Evolutionary conservation across 164 flowering plant genomes (phyloP), one percentile per base, ranked within the genome.

Genomic region (Kingdonia uniflora): DNA sequence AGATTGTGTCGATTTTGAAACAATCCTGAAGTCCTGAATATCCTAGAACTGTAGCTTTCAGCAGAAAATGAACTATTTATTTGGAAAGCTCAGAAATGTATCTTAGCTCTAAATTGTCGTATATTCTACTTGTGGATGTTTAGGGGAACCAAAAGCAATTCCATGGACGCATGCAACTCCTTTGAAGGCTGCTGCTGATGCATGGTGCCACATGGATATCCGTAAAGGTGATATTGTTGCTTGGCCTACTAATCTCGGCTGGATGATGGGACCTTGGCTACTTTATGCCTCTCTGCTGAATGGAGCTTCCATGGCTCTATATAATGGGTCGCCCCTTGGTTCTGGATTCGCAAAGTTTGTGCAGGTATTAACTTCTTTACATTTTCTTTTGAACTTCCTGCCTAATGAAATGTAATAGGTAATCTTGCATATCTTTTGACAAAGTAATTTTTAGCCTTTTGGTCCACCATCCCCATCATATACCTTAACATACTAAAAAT

Each of bases 251-350:
- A 92, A 88, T 73, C 91, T 92, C 56, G 99, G 99, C 21, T 92
- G 99, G 99, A 92, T 88, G 95, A 92, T 88, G 96, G 99, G 99
- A 42, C 99, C 96, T 54, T 88, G 96, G 99, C 75, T 92, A 49
- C 91, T 92, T 58, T 92, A 84, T 76, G 96, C 96, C 41, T 69
- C 94, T 49, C 62, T 92, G 46, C 56, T 92, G 49, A 92, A 92
- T 75, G 85, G 94, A 24, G 96, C 99, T 56, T 73, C 94, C 46
- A 80, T 92, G 60, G 99, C 96, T 42, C 64, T 92, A 45, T 92
- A 82, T 64, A 81, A 88, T 82, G 99, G 99, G 57, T 80, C 96
- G 29, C 96, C 99, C 6, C 87, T 92, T 52, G 77, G 82, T 57
- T 67, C 82, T 73, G 94, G 95, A 56, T 92, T 92, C 74, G 80